Evolutionary conservation across 164 flowering plant genomes (phyloP).

Genomic region (Liriodendron chinense): DNA sequence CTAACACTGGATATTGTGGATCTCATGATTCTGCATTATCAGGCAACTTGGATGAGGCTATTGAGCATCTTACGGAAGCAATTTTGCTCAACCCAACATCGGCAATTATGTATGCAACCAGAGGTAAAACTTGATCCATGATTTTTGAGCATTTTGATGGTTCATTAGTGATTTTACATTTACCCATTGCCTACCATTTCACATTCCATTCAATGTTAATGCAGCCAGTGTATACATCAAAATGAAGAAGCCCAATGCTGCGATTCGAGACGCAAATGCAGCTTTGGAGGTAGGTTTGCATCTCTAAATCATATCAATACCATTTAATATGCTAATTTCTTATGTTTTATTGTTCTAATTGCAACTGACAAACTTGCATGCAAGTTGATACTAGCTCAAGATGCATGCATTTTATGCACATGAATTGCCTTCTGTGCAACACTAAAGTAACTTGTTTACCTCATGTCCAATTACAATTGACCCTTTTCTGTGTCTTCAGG

Average conservation of each 20-base stretch:
- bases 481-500: not conserved
- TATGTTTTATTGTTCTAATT: not conserved
- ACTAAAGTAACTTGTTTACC: not conserved
- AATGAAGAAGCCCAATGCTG: conserved; percentile 98
- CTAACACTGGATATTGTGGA: not conserved
- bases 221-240: conserved; percentile 87
- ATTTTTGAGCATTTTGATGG: not conserved
- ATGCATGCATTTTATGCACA: not conserved
- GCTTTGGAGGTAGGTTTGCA: conserved; percentile 69
- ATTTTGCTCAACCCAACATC: conserved; percentile 82
- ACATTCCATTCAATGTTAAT: conserved; percentile 3
- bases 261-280: conserved; percentile 89
- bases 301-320: not conserved
- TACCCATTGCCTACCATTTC: not conserved
- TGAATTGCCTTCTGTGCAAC: not conserved
- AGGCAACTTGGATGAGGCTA: conserved; percentile 92
- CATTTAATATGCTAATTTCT: not conserved
- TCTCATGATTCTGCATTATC: conserved; percentile 5
- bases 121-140: conserved; percentile 51
- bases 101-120: conserved; percentile 89
- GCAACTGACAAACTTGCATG: not conserved
- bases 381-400: not conserved
- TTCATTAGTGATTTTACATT: not conserved
- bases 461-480: not conserved
- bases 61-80: conserved; percentile 77